Conservation (phyloP, 805 yeast species). For the Diddensiella santjacobensis region DNA sequence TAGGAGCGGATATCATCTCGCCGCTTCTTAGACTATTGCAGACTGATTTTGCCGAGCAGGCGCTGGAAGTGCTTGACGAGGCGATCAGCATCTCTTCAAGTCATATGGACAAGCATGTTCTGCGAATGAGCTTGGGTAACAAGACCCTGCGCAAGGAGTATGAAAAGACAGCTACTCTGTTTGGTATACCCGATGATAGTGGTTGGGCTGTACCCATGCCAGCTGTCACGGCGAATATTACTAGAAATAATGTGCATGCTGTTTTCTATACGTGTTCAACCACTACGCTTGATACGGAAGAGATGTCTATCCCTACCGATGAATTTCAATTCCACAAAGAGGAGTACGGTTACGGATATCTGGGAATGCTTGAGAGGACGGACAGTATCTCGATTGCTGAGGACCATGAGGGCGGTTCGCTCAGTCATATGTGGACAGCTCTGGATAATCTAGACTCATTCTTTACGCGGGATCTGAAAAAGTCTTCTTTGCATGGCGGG, state of each 20-base stretch:
- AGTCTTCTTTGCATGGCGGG: conserved; percentile 9
- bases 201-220: conserved; percentile 99
- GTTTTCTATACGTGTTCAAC: conserved; percentile 78
- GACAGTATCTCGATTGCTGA: conserved; percentile 50
- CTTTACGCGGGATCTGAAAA: conserved; percentile 58
- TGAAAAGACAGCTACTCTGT: conserved; percentile 81
- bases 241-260: conserved; percentile 91
- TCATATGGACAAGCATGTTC: conserved; percentile 83
- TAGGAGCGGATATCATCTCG: conserved; percentile 92
- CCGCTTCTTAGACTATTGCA: conserved; percentile 76
- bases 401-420: conserved; percentile 62
- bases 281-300: not conserved
- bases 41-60: conserved; percentile 85
- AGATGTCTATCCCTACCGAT: conserved; percentile 14
- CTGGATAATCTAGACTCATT: conserved; percentile 85
- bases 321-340: conserved; percentile 53
- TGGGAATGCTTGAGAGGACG: conserved; percentile 29
- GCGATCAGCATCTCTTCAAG: conserved; percentile 84
- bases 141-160: conserved; percentile 71
- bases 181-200: conserved; percentile 90
- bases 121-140: conserved; percentile 88
- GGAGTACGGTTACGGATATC: conserved; percentile 44
- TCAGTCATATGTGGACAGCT: conserved; percentile 90
- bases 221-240: conserved; percentile 78
- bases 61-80: conserved; percentile 85